Base-by-base conservation (phyloP, 2,329 filamentous ascomycete species). In the Colletotrichum costaricense region DNA sequence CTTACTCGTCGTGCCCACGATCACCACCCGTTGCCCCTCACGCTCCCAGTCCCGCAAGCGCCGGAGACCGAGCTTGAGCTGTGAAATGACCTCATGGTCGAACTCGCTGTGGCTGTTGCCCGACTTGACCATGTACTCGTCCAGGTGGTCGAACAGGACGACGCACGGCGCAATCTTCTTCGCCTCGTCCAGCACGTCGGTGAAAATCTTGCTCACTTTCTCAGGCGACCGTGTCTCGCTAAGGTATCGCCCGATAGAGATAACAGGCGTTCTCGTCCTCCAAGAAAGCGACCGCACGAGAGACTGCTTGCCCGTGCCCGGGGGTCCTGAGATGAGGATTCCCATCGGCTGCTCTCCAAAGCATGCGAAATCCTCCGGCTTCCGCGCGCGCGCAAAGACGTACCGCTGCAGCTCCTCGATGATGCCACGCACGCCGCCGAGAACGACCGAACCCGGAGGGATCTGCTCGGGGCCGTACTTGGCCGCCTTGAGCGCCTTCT, bases 81-180 rank as follows among this genome's bases (percentile, higher is more conserved):
- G 94, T 1, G 92, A 90, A 14, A 97, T 93, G 75, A 97, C 97
- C 66, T 95, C 88, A 79, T 95, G 94, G 80, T 98, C 95, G 91
- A 97, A 96, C 76, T 98, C 95, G 78, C 93, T 92, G 78, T 97
- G 93, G 1, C 93, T 91, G 67, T 91, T 94, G 75, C 97, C 94
- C 69, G 93, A 88, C 81, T 97, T 97, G 0, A 95, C 94, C 78
- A 98, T 97, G 4, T 93, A 93, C 70, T 77, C 75, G 81, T 99
- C 95, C 65, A 98, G 94, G 77, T 98, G 93, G 77, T 98, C 95
- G 70, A 98, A 93, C 79, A 98, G 97, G 5, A 99, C 88, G 5
- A 99, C 87, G 78, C 95, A 97, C 0, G 97, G 97, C 0, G 96
- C 95, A 49, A 95, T 88, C 68, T 91, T 89, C 80, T 94, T 94